phyloP scores from a whole-genome alignment of 2,329 filamentous ascomycete species.

The Ophiostoma quercus region DNA sequence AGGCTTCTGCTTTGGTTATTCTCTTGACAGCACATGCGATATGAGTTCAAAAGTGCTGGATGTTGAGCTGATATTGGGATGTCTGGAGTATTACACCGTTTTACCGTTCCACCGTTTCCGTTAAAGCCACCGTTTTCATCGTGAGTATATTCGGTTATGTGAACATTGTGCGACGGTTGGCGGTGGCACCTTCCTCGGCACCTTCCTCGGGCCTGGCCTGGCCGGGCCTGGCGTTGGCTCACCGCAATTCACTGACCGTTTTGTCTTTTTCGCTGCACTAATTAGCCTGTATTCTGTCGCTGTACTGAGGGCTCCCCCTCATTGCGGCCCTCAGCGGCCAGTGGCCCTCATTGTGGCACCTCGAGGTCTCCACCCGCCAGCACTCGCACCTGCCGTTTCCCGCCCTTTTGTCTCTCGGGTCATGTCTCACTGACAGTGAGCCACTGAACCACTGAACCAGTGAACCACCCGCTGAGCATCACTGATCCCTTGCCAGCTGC shows the following conservation, averaged over 20 bases:
- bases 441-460: background rate
- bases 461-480: background rate
- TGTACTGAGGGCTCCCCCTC: background rate
- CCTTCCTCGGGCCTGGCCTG: background rate
- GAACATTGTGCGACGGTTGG: background rate
- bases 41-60: background rate
- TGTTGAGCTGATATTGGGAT: too few species aligned
- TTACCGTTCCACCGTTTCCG: too few species aligned
- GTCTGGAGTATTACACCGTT: too few species aligned
- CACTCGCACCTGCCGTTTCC: slow-evolving; percentile 13
- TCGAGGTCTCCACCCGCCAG: background rate
- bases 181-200: background rate
- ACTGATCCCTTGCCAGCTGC: background rate
- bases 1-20: background rate
- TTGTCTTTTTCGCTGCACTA: background rate
- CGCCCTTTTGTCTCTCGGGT: slow-evolving; percentile 6
- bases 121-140: too few species aligned
- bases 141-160: background rate
- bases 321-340: background rate
- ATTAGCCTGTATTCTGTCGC: too few species aligned
- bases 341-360: slow-evolving; percentile 8
- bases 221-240: background rate
- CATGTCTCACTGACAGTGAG: background rate
- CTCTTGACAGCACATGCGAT: background rate
- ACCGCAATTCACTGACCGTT: slow-evolving; percentile 10